Percentiles rank a stretch among this genome's conserved stretches.
phyloP scores from a whole-genome alignment of 306 rosid species.

The Dryas octopetala region DNA sequence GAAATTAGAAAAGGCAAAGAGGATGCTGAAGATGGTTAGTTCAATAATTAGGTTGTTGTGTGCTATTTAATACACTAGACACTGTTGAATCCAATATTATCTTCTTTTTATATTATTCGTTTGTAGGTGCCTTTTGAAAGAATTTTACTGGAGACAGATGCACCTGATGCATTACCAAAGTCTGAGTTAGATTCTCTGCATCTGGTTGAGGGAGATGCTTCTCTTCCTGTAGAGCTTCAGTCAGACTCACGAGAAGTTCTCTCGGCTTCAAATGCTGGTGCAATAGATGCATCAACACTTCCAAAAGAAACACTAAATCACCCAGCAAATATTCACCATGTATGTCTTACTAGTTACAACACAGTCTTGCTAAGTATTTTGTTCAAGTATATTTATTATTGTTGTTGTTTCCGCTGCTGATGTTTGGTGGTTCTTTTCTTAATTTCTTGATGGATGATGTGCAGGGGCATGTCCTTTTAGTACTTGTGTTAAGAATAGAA shows the following conservation, averaged over 20 bases:
- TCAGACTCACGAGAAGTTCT: slow-evolving; percentile 20
- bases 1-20: slow-evolving; percentile 70
- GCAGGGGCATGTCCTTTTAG: too few species aligned
- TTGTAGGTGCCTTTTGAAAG: slow-evolving; percentile 70
- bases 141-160: slow-evolving; percentile 91
- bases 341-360: slow-evolving; percentile 20
- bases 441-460: too few species aligned
- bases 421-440: too few species aligned
- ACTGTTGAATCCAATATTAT: neutral
- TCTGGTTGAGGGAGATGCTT: slow-evolving; percentile 64
- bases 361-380: neutral
- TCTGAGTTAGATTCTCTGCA: slow-evolving; percentile 46
- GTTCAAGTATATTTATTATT: neutral
- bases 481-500: too few species aligned
- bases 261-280: slow-evolving; percentile 22
- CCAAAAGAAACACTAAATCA: slow-evolving; percentile 74
- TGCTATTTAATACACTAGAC: neutral
- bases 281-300: slow-evolving; percentile 40
- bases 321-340: slow-evolving; percentile 67
- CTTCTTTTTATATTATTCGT: slow-evolving; percentile 11
- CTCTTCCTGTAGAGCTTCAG: slow-evolving; percentile 37
- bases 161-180: slow-evolving; percentile 85
- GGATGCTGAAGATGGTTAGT: slow-evolving; percentile 67
- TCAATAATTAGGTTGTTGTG: slow-evolving; percentile 8
- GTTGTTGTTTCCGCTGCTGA: neutral